Evolutionary conservation across 2,329 filamentous ascomycete genomes (phyloP), one percentile per base, ranked within the genome.

Genomic region (Exophiala bonariae): DNA sequence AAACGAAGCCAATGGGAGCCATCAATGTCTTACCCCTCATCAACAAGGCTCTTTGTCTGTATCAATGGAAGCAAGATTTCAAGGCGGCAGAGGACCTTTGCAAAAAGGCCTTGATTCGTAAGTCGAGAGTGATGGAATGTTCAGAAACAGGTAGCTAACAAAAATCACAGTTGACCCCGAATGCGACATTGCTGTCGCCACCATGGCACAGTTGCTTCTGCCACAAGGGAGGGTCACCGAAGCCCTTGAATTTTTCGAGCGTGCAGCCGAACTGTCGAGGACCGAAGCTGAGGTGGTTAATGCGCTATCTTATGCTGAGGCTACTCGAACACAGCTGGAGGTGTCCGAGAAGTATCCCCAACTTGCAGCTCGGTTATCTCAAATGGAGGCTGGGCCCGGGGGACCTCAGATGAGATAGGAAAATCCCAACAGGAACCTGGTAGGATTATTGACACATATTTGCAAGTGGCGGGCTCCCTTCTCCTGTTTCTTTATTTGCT

Each of bases 31-130:
- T 99, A 55, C 93, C 93, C 11, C 78, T 99, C 41, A 97, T 99
- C 74, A 99, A 99, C 82, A 99, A 99, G 77, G 91, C 93, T 4
- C 80, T 99, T 20, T 90, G 92, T 10, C 78, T 97, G 37, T 97
- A 96, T 81, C 93, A 99, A 69, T 96, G 91, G 87, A 97, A 96
- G 79, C 87, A 95, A 63, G 92, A 97, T 71, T 97, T 95, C 66
- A 77, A 81, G 51, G 92, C 96, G 70, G 92, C 93, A 2, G 91
- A 99, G 77, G 89, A 93, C 72, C 79, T 99, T 42, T 99, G 93
- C 79, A 85, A 96, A 72, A 96, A 96, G 78, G 93, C 93, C 22
- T 78, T 99, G 41, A 96, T 96, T 63, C 95, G 90, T 96, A 80
- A 77, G 88, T 79, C 39, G 11, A 30, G 11, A 6, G 23, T 11